Percentiles rank a stretch among this genome's conserved stretches.
These are phyloP conservation scores for Pyricularia grisea DNA, from an alignment of 2,329 filamentous ascomycete genomes.

Conservation along the genomic window DNA sequence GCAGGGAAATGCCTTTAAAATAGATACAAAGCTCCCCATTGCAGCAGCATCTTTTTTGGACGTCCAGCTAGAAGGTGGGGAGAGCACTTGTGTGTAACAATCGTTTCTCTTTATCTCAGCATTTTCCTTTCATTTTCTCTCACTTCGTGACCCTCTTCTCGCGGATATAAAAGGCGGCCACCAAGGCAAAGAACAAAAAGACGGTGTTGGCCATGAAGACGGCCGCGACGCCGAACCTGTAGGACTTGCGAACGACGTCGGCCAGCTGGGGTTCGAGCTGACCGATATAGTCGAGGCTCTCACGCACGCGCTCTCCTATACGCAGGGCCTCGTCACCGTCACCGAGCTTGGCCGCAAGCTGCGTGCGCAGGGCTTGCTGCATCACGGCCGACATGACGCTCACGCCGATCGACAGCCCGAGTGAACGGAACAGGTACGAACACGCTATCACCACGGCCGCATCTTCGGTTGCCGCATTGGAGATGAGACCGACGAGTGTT, in stretches of 20 bases:
- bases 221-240: conserved; percentile 37
- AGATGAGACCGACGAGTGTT: conserved; percentile 61
- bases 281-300: conserved; percentile 61
- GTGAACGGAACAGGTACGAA: conserved; percentile 70
- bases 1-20: not conserved
- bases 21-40: not conserved
- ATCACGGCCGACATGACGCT: conserved; percentile 63
- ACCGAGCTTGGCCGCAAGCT: conserved; percentile 42
- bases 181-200: conserved; percentile 27
- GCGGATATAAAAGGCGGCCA: conserved; percentile 39
- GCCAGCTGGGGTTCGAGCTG: conserved; percentile 51
- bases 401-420: conserved; percentile 68
- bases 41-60: not conserved
- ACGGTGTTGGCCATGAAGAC: conserved; percentile 29
- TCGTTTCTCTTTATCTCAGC: not conserved
- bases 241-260: conserved; percentile 54
- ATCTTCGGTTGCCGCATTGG: conserved; percentile 57
- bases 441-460: conserved; percentile 70
- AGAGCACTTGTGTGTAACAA: not conserved
- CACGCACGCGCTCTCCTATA: conserved; percentile 60
- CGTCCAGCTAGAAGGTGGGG: not conserved
- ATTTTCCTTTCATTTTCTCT: not conserved
- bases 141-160: conserved; percentile 43
- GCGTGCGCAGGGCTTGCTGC: conserved; percentile 55
- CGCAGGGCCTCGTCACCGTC: conserved; percentile 49